Percentiles rank a stretch among this genome's conserved stretches.
Conservation (phyloP, 1,139 yeast genomes). For the Pichia sp. region DNA sequence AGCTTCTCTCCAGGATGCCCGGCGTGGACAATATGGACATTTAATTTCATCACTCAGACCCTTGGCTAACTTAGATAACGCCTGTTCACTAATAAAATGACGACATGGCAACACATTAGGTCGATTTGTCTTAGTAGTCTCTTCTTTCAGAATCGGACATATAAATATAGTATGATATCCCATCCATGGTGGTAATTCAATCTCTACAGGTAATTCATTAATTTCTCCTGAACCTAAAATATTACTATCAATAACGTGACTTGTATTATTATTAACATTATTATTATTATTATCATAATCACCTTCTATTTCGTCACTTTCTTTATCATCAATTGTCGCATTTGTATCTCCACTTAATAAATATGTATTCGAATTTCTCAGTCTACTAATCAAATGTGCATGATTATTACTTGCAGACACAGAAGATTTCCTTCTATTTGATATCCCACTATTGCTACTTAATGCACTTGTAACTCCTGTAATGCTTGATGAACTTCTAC, state of each 20-base stretch:
- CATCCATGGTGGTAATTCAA: constrained; percentile 51
- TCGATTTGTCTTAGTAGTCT: constrained; percentile 54
- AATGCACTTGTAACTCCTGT: neutral
- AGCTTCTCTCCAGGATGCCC: constrained; percentile 28
- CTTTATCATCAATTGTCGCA: neutral
- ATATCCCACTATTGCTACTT: neutral
- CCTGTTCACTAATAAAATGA: constrained; percentile 51
- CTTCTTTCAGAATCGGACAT: constrained; percentile 45
- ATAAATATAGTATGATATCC: constrained; percentile 10
- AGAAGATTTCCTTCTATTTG: constrained; percentile 1
- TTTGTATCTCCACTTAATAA: neutral
- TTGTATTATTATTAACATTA: no score
- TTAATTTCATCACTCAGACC: constrained; percentile 42
- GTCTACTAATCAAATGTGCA: no score
- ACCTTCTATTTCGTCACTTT: neutral
- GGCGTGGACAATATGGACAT: constrained; percentile 63
- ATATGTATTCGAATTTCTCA: no score
- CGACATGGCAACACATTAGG: constrained; percentile 62
- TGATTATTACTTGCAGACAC: neutral
- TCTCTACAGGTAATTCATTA: constrained; percentile 52
- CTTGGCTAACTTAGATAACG: constrained; percentile 37
- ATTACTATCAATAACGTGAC: no score
- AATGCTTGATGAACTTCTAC: constrained; percentile 3
- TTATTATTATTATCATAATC: neutral
- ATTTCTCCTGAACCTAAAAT: neutral